Base-by-base conservation (phyloP, 192 early-diverging fungal species). In the Backusella parvicylindrica region DNA sequence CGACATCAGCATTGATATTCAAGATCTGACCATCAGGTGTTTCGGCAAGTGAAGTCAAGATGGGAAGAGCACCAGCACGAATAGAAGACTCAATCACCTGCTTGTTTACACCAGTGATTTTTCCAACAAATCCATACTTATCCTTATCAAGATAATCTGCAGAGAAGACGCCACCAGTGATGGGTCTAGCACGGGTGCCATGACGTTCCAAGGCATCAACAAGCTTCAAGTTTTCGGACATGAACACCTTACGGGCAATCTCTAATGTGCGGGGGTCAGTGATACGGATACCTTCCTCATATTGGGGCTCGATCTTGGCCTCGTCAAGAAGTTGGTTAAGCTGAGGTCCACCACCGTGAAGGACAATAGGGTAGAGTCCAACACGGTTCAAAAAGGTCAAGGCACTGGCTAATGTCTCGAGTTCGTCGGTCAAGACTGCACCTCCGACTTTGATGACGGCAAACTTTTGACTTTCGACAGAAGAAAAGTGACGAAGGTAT, bases 361-460 rank as follows among this genome's bases (percentile, higher is more conserved):
- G 89, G 3, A 99, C 96, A 70, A 99, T 99, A 23, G 98, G 98
- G 79, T 97, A 99, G 15, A 99, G 88, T 6, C 98, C 98, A 2
- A 99, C 97, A 63, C 96, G 93, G 85, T 97, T 94, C 68, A 99
- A 88, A 83, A 99, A 99, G 15, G 96, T 97, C 76, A 98, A 89
- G 21, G 98, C 92, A 1, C 95, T 97, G 2, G 96, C 96, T 18
- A 99, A 81, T 21, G 96, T 95, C 64, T 96, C 95, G 49, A 99
- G 87, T 68, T 98, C 96, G 75, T 99, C 96, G 6, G 96, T 94
- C 65, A 99, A 84, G n/a, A 99, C 94, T 2, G 95, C 95, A 2
- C 96, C 96, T 70, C 95, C 96, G 28, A 99, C 98, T 83, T 99
- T 99, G 88, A 99, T 98, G 41, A 99, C 96, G 8, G 98, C 98